Conservation (phyloP, 805 yeast species). For the Saccharomycopsis sp. region DNA sequence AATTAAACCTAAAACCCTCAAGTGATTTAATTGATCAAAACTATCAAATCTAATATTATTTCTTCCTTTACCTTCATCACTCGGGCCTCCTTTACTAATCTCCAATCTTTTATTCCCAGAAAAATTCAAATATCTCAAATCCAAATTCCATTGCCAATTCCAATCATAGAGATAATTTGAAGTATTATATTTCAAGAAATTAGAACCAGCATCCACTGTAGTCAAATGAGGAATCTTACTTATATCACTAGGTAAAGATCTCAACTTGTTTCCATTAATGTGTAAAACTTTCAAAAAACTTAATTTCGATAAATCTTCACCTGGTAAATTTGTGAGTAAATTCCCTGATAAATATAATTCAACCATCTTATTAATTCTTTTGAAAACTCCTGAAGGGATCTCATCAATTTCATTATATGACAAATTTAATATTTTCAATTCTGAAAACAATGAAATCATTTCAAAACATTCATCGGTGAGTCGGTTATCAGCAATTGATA, state of each 20-base stretch:
- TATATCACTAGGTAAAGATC: slow-evolving; percentile 82
- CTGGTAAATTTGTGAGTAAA: slow-evolving; percentile 66
- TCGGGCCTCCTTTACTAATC: slow-evolving; percentile 33
- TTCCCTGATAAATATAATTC: slow-evolving; percentile 82
- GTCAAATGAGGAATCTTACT: slow-evolving; percentile 57
- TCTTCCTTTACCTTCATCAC: slow-evolving; percentile 33
- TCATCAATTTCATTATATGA: slow-evolving; percentile 82
- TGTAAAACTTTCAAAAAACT: slow-evolving; percentile 51
- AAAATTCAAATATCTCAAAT: slow-evolving; percentile 72
- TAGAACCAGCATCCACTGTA: slow-evolving; percentile 85
- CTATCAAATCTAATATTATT: slow-evolving; percentile 35
- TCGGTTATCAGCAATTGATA: slow-evolving; percentile 78
- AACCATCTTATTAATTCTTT: slow-evolving; percentile 47
- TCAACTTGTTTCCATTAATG: slow-evolving; percentile 78
- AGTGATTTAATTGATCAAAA: slow-evolving; percentile 63
- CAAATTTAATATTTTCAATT: slow-evolving; percentile 59
- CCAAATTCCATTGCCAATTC: slow-evolving; percentile 89
- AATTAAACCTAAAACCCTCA: slow-evolving; percentile 78
- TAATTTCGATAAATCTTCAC: slow-evolving; percentile 71
- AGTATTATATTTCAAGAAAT: slow-evolving; percentile 82
- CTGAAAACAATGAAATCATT: slow-evolving; percentile 49
- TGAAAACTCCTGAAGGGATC: slow-evolving; percentile 66
- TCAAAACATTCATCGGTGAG: slow-evolving; percentile 72
- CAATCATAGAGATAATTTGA: slow-evolving; percentile 95
- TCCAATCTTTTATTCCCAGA: slow-evolving; percentile 92